Base-by-base conservation (phyloP, 176 grass and related monocot genomes). In the Carex scoparia region DNA sequence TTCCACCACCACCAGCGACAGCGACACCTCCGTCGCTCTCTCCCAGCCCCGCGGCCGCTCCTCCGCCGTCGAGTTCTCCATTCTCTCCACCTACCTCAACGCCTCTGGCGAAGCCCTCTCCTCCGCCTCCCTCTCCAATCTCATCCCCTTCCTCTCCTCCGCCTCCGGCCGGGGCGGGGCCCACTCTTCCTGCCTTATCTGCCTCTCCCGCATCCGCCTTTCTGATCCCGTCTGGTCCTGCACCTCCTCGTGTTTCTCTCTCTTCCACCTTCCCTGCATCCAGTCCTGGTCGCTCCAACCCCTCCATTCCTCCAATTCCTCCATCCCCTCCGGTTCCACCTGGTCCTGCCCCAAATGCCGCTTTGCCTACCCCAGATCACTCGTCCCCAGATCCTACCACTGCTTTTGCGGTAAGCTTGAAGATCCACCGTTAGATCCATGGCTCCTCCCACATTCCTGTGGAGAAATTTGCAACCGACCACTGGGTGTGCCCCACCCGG, bases 281-380 rank as follows among this genome's bases (percentile, higher is more conserved):
- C 95, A 98, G 65, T 93, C 86, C 54, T 98, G 95, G 95, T 89
- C 95, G 0, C 91, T 84, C 80, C 95, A 98, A 78, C 92, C 91
- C 57, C 85, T 83, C 56, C 88, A 87, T 42, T 74, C 79, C 58
- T 81, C 79, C 13, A 63, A 61, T 35, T 42, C 85, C 7, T 82
- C 92, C 10, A 54, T 80, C 42, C 76, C 89, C 56, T 86, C 92
- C 18, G 51, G 84, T 31, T 63, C 89, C 54, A 87, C 92, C 82
- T 98, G 95, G 95, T 88, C 89, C 19, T 98, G 95, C 83, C 95
- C 95, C 79, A 98, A 98, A 64, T 98, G 93, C 86, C 95, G 95
- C 65, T 89, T 91, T 71, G 6, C 89, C 59, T 98, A 92, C 83
- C 49, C 93, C 68, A 89, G 87, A 80, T 86, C 93, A n/a, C 85